Evolutionary conservation across 2,329 filamentous ascomycete genomes (phyloP), one percentile per base, ranked within the genome.

Genomic region (Escovopsis weberi): DNA sequence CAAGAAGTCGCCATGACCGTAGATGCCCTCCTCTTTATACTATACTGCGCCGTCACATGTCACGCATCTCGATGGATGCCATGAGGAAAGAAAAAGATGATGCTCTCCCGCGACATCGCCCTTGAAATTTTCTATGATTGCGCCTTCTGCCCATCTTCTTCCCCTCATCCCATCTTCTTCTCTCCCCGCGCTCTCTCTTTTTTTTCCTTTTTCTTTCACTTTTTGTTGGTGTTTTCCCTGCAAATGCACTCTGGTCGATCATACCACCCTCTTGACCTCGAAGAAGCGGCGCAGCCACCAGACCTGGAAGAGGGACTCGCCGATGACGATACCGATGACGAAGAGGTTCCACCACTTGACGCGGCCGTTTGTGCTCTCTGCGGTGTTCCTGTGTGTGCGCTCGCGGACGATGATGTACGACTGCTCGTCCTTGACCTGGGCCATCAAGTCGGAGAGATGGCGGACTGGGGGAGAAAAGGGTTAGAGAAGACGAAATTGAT

Each of bases 281-380:
- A 95, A 95, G 75, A 98, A 98, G 59, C 91, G 78, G 69, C 94
- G 91, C 61, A 98, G 66, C 88, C 91, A 98, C 89, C 91, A 98
- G 51, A 98, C 89, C 70, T 98, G 91, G 72, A 98, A 98, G 51
- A 95, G 70, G 47, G 87, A 91, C 70, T 96, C 86, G 55, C 83
- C 87, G 51, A 93, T 72, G 49, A 98, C 75, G 40, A 96, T 80
- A 44, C 78, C 75, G 50, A 98, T 78, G 66, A 98, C 88, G 65
- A 96, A 96, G 55, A 96, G 75, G 64, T 91, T 95, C 91, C 91
- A 98, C 91, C 91, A 98, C 72, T 98, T 98, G 61, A 98, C 91
- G 52, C 91, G 77, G 53, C 79, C 76, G 65, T 98, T 98, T 57
- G 91, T 98, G 74, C 88, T 95, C 71, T 98, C 91, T 50, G 91